Base-by-base conservation (phyloP, 345 rosid genomes). In the Citrus unshiu region DNA sequence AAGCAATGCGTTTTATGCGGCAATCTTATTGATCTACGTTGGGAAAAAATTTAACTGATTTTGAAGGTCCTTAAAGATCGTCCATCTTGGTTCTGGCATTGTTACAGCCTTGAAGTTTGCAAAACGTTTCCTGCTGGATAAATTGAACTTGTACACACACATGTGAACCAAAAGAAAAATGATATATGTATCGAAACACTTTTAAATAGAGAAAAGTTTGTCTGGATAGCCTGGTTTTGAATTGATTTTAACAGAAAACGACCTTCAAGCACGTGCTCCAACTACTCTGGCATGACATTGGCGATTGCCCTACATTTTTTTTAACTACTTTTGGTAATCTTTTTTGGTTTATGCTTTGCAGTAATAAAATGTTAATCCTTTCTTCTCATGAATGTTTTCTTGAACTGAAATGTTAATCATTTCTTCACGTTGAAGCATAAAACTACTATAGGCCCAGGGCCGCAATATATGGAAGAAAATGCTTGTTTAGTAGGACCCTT, bases 31-130 rank as follows among this genome's bases (percentile, higher is more conserved):
- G 67, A 8, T 30, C 60, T 14, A 24, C 29, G 18, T 27, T 19
- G 6, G 7, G 39, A 21, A 69, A 60, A 70, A 30, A 34, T 4
- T 76, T 72, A 72, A 82, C 91, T 94, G 99, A 88, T 93, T 83
- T 96, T 91, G 19, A 98, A 94, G 95, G 93, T 97, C 76, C 98
- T 97, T 75, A 97, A 97, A 87, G 98, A 97, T 86, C 95, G 98
- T 75, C 91, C 93, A 58, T 90, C 93, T 78, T 97, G 99, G 99
- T 97, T 91, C 81, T 97, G 98, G 76, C 98, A 97, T 81, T 97
- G 98, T 85, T 91, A 98, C 89, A 93, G 90, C 89, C 97, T 93
- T 72, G 98, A 97, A 79, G 97, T 94, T 69, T 94, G 87, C 88
- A 93, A 97, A 37, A 30, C 91, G 98, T 89, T 94, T 79, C 96